Percentiles rank a stretch among this genome's conserved stretches.
phyloP scores from a whole-genome alignment of 495 filamentous ascomycete genomes.

The Penicillium atrosanguineum region DNA sequence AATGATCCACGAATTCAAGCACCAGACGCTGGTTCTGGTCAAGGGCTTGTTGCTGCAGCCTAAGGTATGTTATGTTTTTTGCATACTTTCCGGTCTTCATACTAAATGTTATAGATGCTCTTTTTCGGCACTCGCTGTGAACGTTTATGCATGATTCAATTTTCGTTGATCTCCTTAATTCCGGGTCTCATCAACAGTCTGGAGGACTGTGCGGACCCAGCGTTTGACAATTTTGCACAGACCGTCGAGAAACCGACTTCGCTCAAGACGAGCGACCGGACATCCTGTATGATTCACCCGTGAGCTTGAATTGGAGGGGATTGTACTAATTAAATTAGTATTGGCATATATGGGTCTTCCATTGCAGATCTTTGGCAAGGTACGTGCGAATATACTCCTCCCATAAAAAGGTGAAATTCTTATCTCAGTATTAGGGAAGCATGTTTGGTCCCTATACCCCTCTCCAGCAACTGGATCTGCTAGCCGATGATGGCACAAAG shows the following conservation, averaged over 20 bases:
- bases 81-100: neutral
- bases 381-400: conserved; percentile 27
- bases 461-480: conserved; percentile 88
- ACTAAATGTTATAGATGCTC: conserved; percentile 70
- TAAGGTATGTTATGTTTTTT: conserved; percentile 58
- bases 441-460: conserved; percentile 97
- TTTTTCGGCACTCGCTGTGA: conserved; percentile 97
- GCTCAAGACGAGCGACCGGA: conserved; percentile 85
- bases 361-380: conserved; percentile 92
- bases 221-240: conserved; percentile 78
- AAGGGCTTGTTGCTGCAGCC: conserved; percentile 92
- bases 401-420: conserved; percentile 10
- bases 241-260: conserved; percentile 75
- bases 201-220: conserved; percentile 88
- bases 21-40: conserved; percentile 89
- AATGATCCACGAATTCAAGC: conserved; percentile 88
- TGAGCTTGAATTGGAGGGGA: neutral
- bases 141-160: conserved; percentile 95
- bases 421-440: conserved; percentile 60
- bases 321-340: conserved; percentile 47
- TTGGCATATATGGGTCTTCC: conserved; percentile 93
- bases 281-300: conserved; percentile 55
- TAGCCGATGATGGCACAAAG: conserved; percentile 92
- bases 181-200: conserved; percentile 83
- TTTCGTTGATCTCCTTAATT: conserved; percentile 90